phyloP scores from a whole-genome alignment of 805 yeast species.

The Candida ficus region DNA sequence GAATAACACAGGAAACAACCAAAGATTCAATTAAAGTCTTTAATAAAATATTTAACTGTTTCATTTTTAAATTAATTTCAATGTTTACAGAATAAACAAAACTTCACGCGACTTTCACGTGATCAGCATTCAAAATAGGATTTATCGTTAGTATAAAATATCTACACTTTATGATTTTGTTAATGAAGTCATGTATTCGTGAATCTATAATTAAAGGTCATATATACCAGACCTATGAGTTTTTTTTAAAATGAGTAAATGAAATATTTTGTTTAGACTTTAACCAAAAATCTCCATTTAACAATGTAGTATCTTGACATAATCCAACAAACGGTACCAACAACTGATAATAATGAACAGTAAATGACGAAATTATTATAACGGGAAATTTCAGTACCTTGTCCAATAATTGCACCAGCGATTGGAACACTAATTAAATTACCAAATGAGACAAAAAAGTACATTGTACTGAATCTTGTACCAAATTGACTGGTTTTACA shows the following conservation, averaged over 20 bases:
- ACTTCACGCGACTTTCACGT: too few relatives aligned
- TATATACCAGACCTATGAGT: background rate
- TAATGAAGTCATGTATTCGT: too few relatives aligned
- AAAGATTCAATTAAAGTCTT: too few relatives aligned
- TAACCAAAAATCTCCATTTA: slow-evolving; percentile 8
- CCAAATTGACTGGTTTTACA: slow-evolving; percentile 48
- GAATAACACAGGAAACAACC: background rate
- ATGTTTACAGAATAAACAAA: background rate
- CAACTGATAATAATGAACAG: slow-evolving; percentile 19
- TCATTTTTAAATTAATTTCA: background rate
- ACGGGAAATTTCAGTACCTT: slow-evolving; percentile 22
- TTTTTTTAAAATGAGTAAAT: too few relatives aligned
- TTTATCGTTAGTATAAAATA: too few relatives aligned
- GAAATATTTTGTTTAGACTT: too few relatives aligned
- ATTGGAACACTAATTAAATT: slow-evolving; percentile 43
- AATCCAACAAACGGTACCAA: slow-evolving; percentile 9
- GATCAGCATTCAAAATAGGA: too few relatives aligned
- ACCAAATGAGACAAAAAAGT: slow-evolving; percentile 51
- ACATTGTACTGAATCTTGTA: slow-evolving; percentile 48
- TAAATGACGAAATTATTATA: slow-evolving; percentile 20
- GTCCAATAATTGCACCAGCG: slow-evolving; percentile 42
- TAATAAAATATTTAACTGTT: background rate
- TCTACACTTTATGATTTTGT: too few relatives aligned
- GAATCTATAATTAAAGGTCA: too few relatives aligned
- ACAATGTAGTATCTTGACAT: slow-evolving; percentile 12